Conservation (phyloP, 1,284 basidiomycete species). For the Rhodotorula sp. region DNA sequence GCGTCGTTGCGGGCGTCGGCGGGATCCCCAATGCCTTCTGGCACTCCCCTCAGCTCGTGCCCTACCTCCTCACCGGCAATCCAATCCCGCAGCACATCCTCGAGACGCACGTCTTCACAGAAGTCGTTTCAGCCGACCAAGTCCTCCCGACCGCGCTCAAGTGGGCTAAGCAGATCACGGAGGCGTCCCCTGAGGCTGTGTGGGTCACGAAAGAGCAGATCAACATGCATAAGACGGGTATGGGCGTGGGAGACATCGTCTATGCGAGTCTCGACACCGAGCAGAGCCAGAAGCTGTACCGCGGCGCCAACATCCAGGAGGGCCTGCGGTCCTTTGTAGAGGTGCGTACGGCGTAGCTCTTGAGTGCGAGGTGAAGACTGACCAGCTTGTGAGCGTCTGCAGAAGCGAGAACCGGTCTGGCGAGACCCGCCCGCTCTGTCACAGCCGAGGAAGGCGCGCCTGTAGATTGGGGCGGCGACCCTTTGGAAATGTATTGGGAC, state of each 20-base stretch:
- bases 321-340: slow-evolving; percentile 56
- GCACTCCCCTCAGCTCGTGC: slow-evolving; percentile 27
- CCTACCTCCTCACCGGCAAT: slow-evolving; percentile 71
- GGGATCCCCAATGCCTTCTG: slow-evolving; percentile 55
- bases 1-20: slow-evolving; percentile 56
- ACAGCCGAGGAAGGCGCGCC: neutral
- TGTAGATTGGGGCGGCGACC: neutral
- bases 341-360: slow-evolving; percentile 46
- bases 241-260: slow-evolving; percentile 60
- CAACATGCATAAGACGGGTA: slow-evolving; percentile 57
- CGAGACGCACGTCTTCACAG: slow-evolving; percentile 64
- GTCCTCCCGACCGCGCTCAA: slow-evolving; percentile 65
- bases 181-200: slow-evolving; percentile 76
- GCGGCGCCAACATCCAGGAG: slow-evolving; percentile 70
- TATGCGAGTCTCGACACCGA: slow-evolving; percentile 56
- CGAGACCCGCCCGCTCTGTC: slow-evolving; percentile 3
- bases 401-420: slow-evolving; percentile 15
- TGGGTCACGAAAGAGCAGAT: slow-evolving; percentile 71
- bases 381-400: neutral
- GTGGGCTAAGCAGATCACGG: slow-evolving; percentile 62
- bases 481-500: no score
- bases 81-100: slow-evolving; percentile 67
- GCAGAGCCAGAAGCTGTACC: slow-evolving; percentile 61
- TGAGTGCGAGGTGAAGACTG: fast-evolving
- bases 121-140: slow-evolving; percentile 61